Base-by-base conservation (phyloP, 352 stramenopile species). In the Phytophthora crassamura region DNA sequence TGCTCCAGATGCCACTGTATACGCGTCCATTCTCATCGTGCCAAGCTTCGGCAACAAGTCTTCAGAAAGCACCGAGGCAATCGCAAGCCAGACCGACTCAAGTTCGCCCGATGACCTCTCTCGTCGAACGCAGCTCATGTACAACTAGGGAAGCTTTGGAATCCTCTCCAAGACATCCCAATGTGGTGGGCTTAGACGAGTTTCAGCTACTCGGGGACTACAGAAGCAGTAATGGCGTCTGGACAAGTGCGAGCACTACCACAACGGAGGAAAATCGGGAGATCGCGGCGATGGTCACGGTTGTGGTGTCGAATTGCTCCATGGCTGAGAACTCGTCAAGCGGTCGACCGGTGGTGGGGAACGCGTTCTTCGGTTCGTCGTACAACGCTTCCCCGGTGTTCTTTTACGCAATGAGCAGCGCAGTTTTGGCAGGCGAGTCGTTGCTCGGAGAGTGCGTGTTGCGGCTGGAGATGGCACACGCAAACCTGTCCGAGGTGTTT, bases 81-180 rank as follows among this genome's bases (percentile, higher is more conserved):
- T 16, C 28, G n/a, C 22, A 5, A 32, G 20, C 4, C 28, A 8
- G n/a, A 22, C 16, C 25, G n/a, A 52, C 14, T 52, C 15, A 28
- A 52, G 12, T 1, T 35, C 45, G 2, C 12, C 28, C 10, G 30
- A 45, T 32, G 20, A 45, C 11, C 10, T 36, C 4, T 35, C 39
- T 14, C 30, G 16, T 1, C 52, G 32, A 10, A 52, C 39, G 10
- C 52, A 60, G 39, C n/a, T 60, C 16, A 51, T 50, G 52, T 60
- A 60, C n/a, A 60, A 60, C 52, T 60, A 1, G 10, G n/a, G 16
- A 51, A 43, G 12, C 38, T 60, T 41, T 60, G 52, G 52, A 60
- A 60, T 18, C 32, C 52, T 3, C 39, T 42, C n/a, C 38, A 51
- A 6, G 52, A 52, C 40, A n/a, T 25, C 12, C 52, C 5, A 60